Percentiles rank a stretch among this genome's conserved stretches.
Conservation (phyloP, 176 grass and related monocot species). For the Oryza coarctata region DNA sequence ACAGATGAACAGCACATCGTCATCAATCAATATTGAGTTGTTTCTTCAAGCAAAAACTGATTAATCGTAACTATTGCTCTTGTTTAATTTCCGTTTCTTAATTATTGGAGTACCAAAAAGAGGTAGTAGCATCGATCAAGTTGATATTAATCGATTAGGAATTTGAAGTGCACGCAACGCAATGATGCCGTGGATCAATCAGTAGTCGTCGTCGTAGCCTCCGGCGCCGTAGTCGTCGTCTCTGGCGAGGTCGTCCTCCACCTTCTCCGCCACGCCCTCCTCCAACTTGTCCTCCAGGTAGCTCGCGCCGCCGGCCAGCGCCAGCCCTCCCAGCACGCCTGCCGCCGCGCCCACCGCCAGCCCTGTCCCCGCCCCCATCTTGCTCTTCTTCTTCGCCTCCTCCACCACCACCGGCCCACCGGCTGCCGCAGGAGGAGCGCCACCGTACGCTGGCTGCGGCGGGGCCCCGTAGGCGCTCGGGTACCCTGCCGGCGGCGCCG, state of each 20-base stretch:
- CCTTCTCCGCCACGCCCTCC: slow-evolving; percentile 54
- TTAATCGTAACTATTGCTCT: too few species aligned
- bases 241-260: slow-evolving; percentile 45
- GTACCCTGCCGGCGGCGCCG: slow-evolving; percentile 11
- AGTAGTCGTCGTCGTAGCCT: slow-evolving; percentile 34
- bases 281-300: slow-evolving; percentile 66
- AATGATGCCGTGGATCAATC: too few species aligned
- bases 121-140: too few species aligned
- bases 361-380: slow-evolving; percentile 56
- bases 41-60: too few species aligned
- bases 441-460: not conserved
- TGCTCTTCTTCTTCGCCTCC: slow-evolving; percentile 32
- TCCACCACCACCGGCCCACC: not conserved
- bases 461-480: slow-evolving; percentile 26
- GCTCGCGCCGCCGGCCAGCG: slow-evolving; percentile 50
- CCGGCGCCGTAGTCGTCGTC: slow-evolving; percentile 24
- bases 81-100: too few species aligned
- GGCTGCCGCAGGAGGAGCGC: not conserved
- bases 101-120: too few species aligned
- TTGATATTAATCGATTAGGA: too few species aligned
- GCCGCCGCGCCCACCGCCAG: slow-evolving; percentile 61
- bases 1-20: too few species aligned
- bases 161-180: too few species aligned
- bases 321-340: slow-evolving; percentile 63
- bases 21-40: too few species aligned